phyloP scores from a whole-genome alignment of 2,329 filamentous ascomycete species.

The Fusarium acutatum region DNA sequence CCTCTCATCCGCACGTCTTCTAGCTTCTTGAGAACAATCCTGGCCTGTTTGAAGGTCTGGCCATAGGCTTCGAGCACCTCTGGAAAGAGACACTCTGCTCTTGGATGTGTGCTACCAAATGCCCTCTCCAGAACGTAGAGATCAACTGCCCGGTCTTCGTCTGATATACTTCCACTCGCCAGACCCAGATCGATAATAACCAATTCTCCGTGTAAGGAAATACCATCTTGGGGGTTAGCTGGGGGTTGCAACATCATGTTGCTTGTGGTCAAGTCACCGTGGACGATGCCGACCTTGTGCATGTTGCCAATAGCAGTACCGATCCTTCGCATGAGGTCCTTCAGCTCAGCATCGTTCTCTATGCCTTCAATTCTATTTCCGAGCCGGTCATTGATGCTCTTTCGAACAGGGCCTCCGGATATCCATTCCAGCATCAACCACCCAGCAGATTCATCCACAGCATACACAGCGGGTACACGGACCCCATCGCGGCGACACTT shows the following conservation, averaged over 20 bases:
- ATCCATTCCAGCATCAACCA: slow-evolving; percentile 91
- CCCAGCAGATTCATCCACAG: slow-evolving; percentile 68
- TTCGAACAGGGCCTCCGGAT: slow-evolving; percentile 74
- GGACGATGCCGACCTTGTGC: slow-evolving; percentile 86
- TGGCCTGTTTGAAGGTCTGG: slow-evolving; percentile 77
- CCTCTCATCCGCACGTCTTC: slow-evolving; percentile 95
- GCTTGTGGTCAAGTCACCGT: slow-evolving; percentile 96
- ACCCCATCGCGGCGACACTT: slow-evolving; percentile 83
- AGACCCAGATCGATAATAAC: slow-evolving; percentile 96
- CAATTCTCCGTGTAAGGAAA: slow-evolving; percentile 72
- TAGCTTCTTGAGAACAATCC: slow-evolving; percentile 78
- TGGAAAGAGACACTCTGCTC: slow-evolving; percentile 78
- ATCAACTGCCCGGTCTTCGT: slow-evolving; percentile 95
- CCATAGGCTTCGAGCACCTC: slow-evolving; percentile 80
- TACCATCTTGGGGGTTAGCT: slow-evolving; percentile 33
- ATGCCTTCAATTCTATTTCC: slow-evolving; percentile 52
- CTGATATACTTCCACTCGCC: slow-evolving; percentile 79
- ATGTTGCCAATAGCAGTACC: slow-evolving; percentile 76
- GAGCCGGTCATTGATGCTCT: slow-evolving; percentile 75
- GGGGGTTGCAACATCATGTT: slow-evolving; percentile 82
- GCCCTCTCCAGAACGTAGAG: slow-evolving; percentile 94
- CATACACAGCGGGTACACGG: slow-evolving; percentile 82
- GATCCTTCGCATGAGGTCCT: slow-evolving; percentile 73
- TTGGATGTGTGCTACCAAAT: slow-evolving; percentile 93
- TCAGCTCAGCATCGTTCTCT: slow-evolving; percentile 60